Evolutionary conservation across 805 yeast genomes (phyloP), one percentile per base, ranked within the genome.

Genomic region (Saccharomycopsis vini): DNA sequence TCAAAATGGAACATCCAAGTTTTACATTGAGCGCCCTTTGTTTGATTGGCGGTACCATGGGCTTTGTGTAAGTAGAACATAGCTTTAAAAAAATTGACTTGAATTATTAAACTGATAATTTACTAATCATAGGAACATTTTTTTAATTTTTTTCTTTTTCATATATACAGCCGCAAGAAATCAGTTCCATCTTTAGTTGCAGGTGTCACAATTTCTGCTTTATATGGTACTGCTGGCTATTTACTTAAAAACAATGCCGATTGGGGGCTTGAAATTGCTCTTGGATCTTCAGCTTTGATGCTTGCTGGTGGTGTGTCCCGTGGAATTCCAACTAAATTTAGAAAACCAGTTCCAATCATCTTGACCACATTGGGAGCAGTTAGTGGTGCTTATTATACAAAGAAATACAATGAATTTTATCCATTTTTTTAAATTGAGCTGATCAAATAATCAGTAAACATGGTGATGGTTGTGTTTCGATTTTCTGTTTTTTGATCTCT

Each of bases 151-250:
- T 38, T 38, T 5, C 24, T 24, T n/a, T 4, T 38, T 5, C 20
- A n/a, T 24, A 7, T 19, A 15, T 7, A 7, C 33, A 64, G 65
- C 43, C 77, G 77, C 42, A 81, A 82, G 54, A 74, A 81, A 10
- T 84, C 95, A 2, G 56, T 80, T 30, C 94, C 95, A 19, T 86
- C 95, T 0, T 68, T 89, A 43, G 63, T 77, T 39, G 95, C 90
- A 1, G 97, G 97, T 32, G 51, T 74, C 7, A 62, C 77, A 1
- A 66, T 83, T 50, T 69, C 82, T 12, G 66, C 73, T 2, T 56
- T 76, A 22, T 83, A 73, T 57, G 83, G 81, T n/a, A 57, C 67
- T 46, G 79, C 87, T 2, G 90, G 95, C 15, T 84, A 86, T 62
- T 68, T 89, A 52, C 65, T 87, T 49, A 72, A 75, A 51, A 65